Percentiles rank a stretch among this genome's conserved stretches.
phyloP scores from a whole-genome alignment of 495 filamentous ascomycete genomes.

The Jackrogersella multiformis region DNA sequence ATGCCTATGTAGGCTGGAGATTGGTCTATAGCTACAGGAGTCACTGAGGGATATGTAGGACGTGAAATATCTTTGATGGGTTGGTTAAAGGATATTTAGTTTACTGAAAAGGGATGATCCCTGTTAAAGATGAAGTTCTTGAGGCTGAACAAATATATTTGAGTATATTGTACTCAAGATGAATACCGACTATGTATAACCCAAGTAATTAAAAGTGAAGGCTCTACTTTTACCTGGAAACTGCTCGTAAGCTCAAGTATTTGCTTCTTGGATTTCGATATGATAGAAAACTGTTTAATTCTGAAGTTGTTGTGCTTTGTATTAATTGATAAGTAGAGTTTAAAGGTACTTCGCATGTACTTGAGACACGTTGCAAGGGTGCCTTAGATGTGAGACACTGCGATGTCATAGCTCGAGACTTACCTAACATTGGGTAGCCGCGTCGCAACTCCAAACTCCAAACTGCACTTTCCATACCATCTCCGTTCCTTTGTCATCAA shows the following conservation, averaged over 20 bases:
- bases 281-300: neutral
- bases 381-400: slow-evolving; percentile 22
- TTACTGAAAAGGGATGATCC: slow-evolving; percentile 19
- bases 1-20: neutral
- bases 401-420: slow-evolving; percentile 37
- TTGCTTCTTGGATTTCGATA: neutral
- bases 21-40: neutral
- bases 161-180: slow-evolving; percentile 2
- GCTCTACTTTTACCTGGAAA: neutral
- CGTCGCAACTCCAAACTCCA: slow-evolving; percentile 33
- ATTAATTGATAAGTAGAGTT: neutral
- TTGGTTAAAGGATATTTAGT: neutral
- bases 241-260: too few species aligned
- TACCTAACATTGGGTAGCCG: slow-evolving; percentile 36
- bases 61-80: neutral
- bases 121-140: slow-evolving; percentile 21
- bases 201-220: neutral
- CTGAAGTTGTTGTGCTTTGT: neutral
- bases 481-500: slow-evolving; percentile 30
- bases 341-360: neutral
- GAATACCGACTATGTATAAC: slow-evolving; percentile 1
- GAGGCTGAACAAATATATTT: slow-evolving; percentile 27
- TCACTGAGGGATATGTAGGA: neutral
- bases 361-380: slow-evolving; percentile 1
- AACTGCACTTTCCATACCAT: slow-evolving; percentile 17